Evolutionary conservation across 331 rosid genomes (phyloP).

Genomic region (Pyrus hybrid): DNA sequence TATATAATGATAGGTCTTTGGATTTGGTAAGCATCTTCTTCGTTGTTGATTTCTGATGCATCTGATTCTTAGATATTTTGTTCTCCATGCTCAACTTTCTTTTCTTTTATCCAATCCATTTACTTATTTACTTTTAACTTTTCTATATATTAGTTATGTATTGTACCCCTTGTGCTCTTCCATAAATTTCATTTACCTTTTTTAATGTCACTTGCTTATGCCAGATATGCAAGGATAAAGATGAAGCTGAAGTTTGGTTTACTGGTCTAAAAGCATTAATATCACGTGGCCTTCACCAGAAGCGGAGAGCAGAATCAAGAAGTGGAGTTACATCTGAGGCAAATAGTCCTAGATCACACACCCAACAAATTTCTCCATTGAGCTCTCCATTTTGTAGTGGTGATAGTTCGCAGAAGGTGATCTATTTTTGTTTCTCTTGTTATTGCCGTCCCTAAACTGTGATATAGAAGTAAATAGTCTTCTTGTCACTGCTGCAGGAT

Average conservation of each 20-base stretch:
- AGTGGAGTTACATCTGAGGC: slow-evolving; percentile 32
- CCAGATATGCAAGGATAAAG: slow-evolving; percentile 46
- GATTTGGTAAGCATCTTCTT: slow-evolving; percentile 29
- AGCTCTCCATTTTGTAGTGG: slow-evolving; percentile 29
- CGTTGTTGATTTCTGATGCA: background rate
- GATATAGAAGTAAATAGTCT: background rate
- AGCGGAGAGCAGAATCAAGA: slow-evolving; percentile 20
- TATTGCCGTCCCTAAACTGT: background rate
- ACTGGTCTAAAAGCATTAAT: slow-evolving; percentile 30
- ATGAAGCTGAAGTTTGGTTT: slow-evolving; percentile 44
- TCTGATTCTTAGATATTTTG: background rate
- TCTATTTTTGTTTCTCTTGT: slow-evolving; percentile 4
- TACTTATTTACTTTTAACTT: background rate
- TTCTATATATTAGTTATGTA: background rate
- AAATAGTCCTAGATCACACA: slow-evolving; percentile 29
- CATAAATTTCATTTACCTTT: background rate
- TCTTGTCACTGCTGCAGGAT: slow-evolving; percentile 21
- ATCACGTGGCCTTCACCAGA: slow-evolving; percentile 21
- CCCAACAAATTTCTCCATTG: slow-evolving; percentile 33
- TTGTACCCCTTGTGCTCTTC: background rate
- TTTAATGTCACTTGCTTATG: background rate
- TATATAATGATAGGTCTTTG: slow-evolving; percentile 30
- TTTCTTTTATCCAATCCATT: background rate
- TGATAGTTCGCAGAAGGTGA: slow-evolving; percentile 35
- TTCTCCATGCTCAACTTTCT: background rate